A percentile compares a stretch with the other conserved stretches of the same genome.
Conservation (phyloP, 208 protist species). For the Trypanosoma melophagium region DNA sequence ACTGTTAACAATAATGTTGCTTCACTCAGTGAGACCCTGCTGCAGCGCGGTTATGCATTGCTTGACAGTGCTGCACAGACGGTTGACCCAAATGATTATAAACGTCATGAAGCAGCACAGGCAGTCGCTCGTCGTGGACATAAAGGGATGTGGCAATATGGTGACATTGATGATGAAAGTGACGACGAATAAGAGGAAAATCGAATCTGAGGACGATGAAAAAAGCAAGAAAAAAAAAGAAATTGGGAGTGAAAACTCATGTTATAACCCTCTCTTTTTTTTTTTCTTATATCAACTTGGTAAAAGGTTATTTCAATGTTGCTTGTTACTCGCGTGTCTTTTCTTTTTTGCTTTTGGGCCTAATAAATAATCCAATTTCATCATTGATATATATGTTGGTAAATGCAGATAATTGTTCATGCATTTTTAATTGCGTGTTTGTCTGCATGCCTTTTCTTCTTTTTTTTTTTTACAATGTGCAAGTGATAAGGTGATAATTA, state of each 20-base stretch:
- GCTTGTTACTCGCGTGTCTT: background rate
- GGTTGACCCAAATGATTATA: conserved; percentile 53
- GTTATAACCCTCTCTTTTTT: conserved; percentile 10
- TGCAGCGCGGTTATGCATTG: conserved; percentile 74
- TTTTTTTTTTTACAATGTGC: no score
- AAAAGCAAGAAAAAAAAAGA: background rate
- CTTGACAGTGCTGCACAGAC: conserved; percentile 55
- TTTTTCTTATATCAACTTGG: conserved; percentile 15
- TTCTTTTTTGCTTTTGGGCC: background rate
- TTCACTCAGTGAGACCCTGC: conserved; percentile 79
- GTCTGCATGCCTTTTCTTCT: background rate
- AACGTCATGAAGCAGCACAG: conserved; percentile 67
- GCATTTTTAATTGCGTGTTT: conserved; percentile 1
- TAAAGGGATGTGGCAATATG: conserved; percentile 86
- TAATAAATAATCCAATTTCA: background rate
- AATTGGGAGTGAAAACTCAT: background rate
- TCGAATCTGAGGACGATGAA: background rate
- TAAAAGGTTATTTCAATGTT: conserved; percentile 9
- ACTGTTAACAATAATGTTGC: conserved; percentile 54
- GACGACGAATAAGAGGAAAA: conserved; percentile 34
- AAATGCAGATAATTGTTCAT: conserved; percentile 4
- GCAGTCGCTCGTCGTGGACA: conserved; percentile 79
- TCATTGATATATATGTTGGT: no score
- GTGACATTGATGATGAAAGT: conserved; percentile 75
- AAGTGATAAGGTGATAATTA: no score